phyloP scores from a whole-genome alignment of 768 basidiomycete genomes.

The Hypholoma sublateritium region DNA sequence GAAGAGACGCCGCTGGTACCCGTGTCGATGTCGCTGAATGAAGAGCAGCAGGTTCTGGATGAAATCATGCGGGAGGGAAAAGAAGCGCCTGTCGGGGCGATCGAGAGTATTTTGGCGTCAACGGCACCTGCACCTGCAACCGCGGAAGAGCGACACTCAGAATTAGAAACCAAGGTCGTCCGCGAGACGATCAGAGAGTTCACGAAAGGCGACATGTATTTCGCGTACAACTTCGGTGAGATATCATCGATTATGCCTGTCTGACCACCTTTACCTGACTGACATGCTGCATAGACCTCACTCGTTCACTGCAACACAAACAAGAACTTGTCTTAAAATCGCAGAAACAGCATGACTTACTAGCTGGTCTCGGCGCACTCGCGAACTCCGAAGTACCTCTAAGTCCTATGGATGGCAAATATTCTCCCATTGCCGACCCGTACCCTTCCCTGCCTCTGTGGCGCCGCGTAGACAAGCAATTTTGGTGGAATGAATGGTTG shows the following conservation, averaged over 20 bases:
- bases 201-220: conserved; percentile 87
- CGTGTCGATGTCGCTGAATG: conserved; percentile 24
- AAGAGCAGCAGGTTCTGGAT: conserved; percentile 39
- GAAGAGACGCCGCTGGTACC: conserved; percentile 16
- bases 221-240: conserved; percentile 80
- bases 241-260: neutral
- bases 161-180: conserved; percentile 83
- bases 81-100: conserved; percentile 49
- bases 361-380: conserved; percentile 60
- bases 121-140: conserved; percentile 64
- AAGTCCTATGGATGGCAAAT: conserved; percentile 29
- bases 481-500: conserved; percentile 97
- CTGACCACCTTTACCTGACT: neutral
- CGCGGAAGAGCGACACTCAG: conserved; percentile 64
- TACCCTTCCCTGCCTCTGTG: conserved; percentile 81
- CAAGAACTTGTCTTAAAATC: conserved; percentile 61
- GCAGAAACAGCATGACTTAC: conserved; percentile 56
- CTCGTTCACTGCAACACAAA: conserved; percentile 81
- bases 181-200: conserved; percentile 77
- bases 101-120: conserved; percentile 57
- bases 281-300: conserved; percentile 54
- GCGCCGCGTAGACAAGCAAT: conserved; percentile 86
- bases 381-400: conserved; percentile 27
- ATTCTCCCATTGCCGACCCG: conserved; percentile 68
- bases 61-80: conserved; percentile 44